phyloP scores from a whole-genome alignment of 2,329 filamentous ascomycete genomes.

The Ampelomyces quisqualis region DNA sequence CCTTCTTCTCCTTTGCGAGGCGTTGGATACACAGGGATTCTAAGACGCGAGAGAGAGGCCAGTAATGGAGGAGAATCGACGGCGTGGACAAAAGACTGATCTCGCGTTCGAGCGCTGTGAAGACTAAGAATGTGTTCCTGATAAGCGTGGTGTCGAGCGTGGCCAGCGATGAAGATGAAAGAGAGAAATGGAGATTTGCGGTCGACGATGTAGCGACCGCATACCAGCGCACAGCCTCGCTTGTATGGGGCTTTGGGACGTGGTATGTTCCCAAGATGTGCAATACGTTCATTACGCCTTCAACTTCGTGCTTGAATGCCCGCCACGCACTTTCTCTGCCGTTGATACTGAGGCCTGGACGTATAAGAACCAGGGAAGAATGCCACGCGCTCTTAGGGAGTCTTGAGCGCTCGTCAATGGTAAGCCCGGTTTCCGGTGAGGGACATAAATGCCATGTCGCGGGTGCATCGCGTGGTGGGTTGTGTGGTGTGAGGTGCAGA shows the following conservation, averaged over 20 bases:
- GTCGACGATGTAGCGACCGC: too few species aligned
- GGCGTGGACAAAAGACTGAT: constrained; percentile 3
- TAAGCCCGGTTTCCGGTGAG: constrained; percentile 1
- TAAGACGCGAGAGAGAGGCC: constrained; percentile 7
- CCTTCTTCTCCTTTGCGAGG: constrained; percentile 5
- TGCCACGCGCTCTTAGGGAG: constrained; percentile 2
- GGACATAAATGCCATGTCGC: constrained; percentile 5
- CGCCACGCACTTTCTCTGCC: not conserved
- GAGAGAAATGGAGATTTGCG: too few species aligned
- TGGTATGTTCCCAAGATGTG: too few species aligned
- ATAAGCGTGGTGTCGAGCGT: too few species aligned
- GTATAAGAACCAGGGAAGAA: constrained; percentile 2
- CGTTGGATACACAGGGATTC: constrained; percentile 1
- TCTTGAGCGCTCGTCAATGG: not conserved
- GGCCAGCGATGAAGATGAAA: too few species aligned
- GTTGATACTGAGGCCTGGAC: not conserved
- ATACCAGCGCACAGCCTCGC: too few species aligned
- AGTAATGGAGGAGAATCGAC: constrained; percentile 1
- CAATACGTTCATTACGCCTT: too few species aligned
- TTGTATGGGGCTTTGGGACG: too few species aligned
- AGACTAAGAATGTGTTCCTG: constrained; percentile 5
- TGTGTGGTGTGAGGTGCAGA: not conserved
- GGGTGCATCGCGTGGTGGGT: not conserved
- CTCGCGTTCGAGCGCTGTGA: constrained; percentile 12
- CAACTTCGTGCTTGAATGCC: too few species aligned